A percentile compares a stretch with the other conserved stretches of the same genome.
These are phyloP conservation scores for Porodaedalea pini DNA, from an alignment of 1,284 basidiomycete genomes.

Conservation along the genomic window DNA sequence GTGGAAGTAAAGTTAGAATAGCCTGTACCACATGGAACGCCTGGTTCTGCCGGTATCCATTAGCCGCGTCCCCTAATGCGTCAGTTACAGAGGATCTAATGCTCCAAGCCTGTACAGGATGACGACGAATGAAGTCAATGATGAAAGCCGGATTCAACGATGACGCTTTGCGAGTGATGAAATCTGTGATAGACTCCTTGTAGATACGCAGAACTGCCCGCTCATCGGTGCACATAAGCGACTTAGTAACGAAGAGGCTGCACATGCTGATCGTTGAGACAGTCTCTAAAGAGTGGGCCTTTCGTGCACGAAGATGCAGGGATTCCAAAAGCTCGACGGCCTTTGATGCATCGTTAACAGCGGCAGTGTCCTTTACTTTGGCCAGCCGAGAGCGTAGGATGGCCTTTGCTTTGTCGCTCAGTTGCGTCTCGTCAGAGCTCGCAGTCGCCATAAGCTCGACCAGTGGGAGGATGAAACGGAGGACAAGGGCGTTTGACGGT, in stretches of 20 bases:
- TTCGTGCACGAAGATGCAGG: conserved; percentile 74
- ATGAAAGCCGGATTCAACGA: conserved; percentile 75
- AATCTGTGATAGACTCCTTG: conserved; percentile 70
- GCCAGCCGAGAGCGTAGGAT: conserved; percentile 73
- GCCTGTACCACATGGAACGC: conserved; percentile 70
- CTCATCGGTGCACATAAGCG: conserved; percentile 45
- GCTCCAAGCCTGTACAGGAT: conserved; percentile 66
- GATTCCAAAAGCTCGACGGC: conserved; percentile 52
- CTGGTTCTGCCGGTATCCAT: conserved; percentile 74
- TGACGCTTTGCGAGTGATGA: conserved; percentile 78
- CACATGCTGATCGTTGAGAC: conserved; percentile 62
- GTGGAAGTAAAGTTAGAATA: conserved; percentile 50
- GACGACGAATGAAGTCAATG: conserved; percentile 72
- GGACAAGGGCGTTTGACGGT: conserved; percentile 59
- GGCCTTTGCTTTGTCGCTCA: conserved; percentile 81
- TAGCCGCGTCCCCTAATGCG: conserved; percentile 57
- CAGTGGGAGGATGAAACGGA: conserved; percentile 73
- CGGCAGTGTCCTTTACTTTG: conserved; percentile 70
- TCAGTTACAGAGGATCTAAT: conserved; percentile 59
- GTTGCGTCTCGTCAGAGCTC: conserved; percentile 75
- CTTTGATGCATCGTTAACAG: conserved; percentile 43
- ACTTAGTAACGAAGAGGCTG: conserved; percentile 69
- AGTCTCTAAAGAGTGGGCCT: conserved; percentile 62
- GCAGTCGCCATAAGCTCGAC: conserved; percentile 67
- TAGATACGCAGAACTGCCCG: conserved; percentile 55